phyloP scores from a whole-genome alignment of 2,329 filamentous ascomycete species.

The Verticillium isaacii region DNA sequence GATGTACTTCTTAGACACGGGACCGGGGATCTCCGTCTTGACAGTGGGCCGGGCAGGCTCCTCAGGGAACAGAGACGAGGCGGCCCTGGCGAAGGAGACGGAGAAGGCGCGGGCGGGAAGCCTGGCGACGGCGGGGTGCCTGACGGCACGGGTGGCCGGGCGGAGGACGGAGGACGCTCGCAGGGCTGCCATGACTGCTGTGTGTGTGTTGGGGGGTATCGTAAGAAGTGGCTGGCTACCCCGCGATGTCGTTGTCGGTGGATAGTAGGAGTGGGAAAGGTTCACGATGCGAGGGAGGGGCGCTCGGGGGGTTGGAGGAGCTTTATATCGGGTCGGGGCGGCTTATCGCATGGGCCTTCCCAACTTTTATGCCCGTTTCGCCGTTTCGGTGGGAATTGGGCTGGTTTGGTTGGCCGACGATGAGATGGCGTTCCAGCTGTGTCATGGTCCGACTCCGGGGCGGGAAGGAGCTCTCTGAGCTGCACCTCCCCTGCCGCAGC shows the following conservation, averaged over 20 bases:
- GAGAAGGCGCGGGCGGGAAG: conserved; percentile 7
- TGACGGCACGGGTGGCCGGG: conserved; percentile 8
- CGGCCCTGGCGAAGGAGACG: conserved; percentile 7
- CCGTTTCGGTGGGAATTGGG: neutral
- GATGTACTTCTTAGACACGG: conserved; percentile 64
- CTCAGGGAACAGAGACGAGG: conserved; percentile 30
- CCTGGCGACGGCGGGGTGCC: neutral
- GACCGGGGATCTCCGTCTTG: conserved; percentile 67
- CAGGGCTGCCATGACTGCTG: conserved; percentile 8
- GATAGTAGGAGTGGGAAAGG: neutral
- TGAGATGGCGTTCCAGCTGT: neutral
- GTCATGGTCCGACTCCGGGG: neutral
- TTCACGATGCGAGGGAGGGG: neutral
- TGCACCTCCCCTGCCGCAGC: neutral
- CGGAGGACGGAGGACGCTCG: conserved; percentile 9
- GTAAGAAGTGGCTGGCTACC: neutral
- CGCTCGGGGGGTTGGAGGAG: conserved; percentile 3
- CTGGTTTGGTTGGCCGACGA: neutral
- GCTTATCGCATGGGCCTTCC: conserved; percentile 8
- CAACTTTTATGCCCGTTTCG: neutral
- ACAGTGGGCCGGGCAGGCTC: conserved; percentile 50
- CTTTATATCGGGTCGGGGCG: conserved; percentile 13
- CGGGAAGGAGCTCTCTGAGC: neutral
- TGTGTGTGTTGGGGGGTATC: neutral
- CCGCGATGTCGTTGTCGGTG: neutral